phyloP scores from a whole-genome alignment of 805 yeast genomes.

The Priceomyces castillae region DNA sequence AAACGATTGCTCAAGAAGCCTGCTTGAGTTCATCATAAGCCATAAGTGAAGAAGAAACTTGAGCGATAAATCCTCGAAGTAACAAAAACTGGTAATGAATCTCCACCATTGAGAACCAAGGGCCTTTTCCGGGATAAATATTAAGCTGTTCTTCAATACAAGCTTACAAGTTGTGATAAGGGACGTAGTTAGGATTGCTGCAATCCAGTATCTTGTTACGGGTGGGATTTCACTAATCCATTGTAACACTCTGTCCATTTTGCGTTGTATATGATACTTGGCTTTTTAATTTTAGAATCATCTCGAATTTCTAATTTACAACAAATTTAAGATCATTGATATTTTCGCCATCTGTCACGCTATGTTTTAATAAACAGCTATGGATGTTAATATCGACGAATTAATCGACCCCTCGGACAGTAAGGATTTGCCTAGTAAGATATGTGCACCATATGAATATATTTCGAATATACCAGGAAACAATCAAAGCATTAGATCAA shows the following conservation, averaged over 20 bases:
- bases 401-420: conserved; percentile 8
- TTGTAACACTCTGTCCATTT: conserved; percentile 18
- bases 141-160: conserved; percentile 18
- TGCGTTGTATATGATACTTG: neutral
- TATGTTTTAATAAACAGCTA: neutral
- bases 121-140: conserved; percentile 27
- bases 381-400: conserved; percentile 7
- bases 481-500: conserved; percentile 29
- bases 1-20: conserved; percentile 25
- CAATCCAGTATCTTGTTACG: conserved; percentile 26
- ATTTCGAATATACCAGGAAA: conserved; percentile 31
- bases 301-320: neutral
- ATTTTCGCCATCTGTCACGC: neutral
- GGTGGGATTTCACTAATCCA: conserved; percentile 18
- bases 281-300: neutral
- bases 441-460: conserved; percentile 31
- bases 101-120: conserved; percentile 37
- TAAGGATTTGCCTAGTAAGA: conserved; percentile 9
- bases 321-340: neutral
- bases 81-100: conserved; percentile 32
- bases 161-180: conserved; percentile 18
- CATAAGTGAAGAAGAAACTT: conserved; percentile 19
- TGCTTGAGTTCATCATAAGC: conserved; percentile 18
- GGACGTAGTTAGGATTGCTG: conserved; percentile 21
- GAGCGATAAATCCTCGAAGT: conserved; percentile 26